Evolutionary conservation across 179 eudicot species (phyloP), one percentile per base, ranked within the genome.

Genomic region (Amaranthus tricolor): DNA sequence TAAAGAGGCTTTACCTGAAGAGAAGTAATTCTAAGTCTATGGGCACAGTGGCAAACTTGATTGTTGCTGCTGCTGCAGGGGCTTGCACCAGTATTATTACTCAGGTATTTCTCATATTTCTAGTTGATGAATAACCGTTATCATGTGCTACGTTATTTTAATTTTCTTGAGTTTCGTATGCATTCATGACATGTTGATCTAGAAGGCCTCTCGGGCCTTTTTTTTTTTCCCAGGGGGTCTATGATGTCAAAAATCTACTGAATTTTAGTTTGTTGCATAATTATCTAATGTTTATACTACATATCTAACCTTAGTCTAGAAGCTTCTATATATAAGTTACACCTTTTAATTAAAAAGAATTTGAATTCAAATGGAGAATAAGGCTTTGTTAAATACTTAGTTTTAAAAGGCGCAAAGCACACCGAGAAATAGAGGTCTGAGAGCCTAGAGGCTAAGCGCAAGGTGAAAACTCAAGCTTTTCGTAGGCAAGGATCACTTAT

Each of bases 21-120:
- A 89, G 78, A 73, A 89, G 81, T 85, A 88, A 91, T 71, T 79
- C 73, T 5, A 93, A 90, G 77, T 91, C 90, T 31, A 88, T 92
- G 74, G 96, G 92, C 65, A 90, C 97, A 71, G 85, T 59, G 74
- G 98, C 98, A 72, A 95, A 95, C 82, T 86, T 95, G 79, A 66
- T 93, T 75, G 83, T 91, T 66, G 99, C 99, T 71, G 95, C 97
- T 31, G 97, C 89, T 66, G 96, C 99, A 67, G 99, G 99, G 57
- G 92, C 95, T 75, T 93, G 90, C 79, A 93, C 98, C 16, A 90
- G 86, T 44, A 21, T 93, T 19, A 76, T 91, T 44, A 95, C 98
- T 60, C 99, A 95, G 95, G 99, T 31, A 55, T 53, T 62, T 52
- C 16, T 69, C 31, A 52, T 66, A 15, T 19, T 24, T 68, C 31